Base-by-base conservation (phyloP, 106 monocot species). In the Triglochin maritima region DNA sequence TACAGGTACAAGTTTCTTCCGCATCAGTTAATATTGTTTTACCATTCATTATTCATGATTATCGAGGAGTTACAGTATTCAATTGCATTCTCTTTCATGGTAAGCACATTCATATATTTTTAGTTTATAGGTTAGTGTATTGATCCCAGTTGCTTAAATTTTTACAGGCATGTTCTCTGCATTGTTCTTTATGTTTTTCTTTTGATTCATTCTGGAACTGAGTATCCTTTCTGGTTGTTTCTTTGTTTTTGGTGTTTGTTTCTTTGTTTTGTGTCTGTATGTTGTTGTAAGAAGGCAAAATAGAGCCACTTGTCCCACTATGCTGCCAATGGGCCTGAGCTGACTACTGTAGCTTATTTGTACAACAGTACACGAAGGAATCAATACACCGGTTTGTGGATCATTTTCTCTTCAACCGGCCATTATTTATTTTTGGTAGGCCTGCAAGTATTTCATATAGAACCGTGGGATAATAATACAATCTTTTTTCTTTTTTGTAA, bases 241-340 rank as follows among this genome's bases (percentile, higher is more conserved):
- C 75, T 71, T 91, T 88, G 78, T 82, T 78, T 80, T 89, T 85
- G 78, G 74, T 87, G 84, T 72, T 86, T 94, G 79, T 90, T 88
- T 88, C 81, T 94, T 82, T 94, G 78, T 85, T 77, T 79, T 82
- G 54, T 87, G 67, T 81, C 70, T 84, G 73, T 82, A 75, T 85
- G 74, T 87, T 83, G 80, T 80, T 81, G 73, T 87, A 82, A 94
- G 89, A 94, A 87, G 89, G 80, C 85, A 87, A 88, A 84, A 49
- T 87, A 86, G 83, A 66, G 76, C 88, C 69, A 83, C 83, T 81
- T 82, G 78, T 82, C 82, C 80, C 87, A 83, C 83, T 82, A 69
- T 81, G 83, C 87, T 87, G 79, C 86, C 81, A 92, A 81, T 94
- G 84, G 86, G 84, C 67, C 80, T 83, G 84, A 90, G 81, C 79